A percentile compares a stretch with the other conserved stretches of the same genome.
Conservation (phyloP, 2,329 filamentous ascomycete species). For the Teratosphaeria epicoccoides region DNA sequence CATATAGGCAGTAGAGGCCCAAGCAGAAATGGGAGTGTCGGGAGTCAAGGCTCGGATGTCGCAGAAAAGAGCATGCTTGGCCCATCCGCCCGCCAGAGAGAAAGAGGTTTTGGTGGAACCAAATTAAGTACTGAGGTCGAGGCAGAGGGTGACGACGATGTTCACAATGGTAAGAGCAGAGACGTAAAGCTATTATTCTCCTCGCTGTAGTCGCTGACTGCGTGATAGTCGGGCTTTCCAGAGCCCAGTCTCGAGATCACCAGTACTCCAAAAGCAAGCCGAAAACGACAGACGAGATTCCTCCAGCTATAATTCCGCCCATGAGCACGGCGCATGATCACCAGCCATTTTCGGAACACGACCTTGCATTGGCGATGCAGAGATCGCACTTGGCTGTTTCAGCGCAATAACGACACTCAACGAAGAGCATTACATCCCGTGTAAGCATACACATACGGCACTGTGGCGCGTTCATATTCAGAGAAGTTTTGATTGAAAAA, state of each 20-base stretch:
- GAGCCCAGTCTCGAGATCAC: constrained; percentile 18
- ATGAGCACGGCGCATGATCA: constrained; percentile 24
- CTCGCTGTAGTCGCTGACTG: constrained; percentile 1
- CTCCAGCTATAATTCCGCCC: constrained; percentile 20
- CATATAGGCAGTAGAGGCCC: not conserved
- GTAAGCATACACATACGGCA: not conserved
- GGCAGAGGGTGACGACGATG: constrained; percentile 36
- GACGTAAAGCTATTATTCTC: not conserved
- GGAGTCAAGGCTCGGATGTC: constrained; percentile 3
- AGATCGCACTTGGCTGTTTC: constrained; percentile 29
- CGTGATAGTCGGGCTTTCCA: constrained; percentile 24
- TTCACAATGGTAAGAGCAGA: constrained; percentile 33
- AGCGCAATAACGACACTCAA: constrained; percentile 3
- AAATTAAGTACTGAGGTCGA: constrained; percentile 28
- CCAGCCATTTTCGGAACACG: constrained; percentile 34
- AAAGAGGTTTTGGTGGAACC: constrained; percentile 13
- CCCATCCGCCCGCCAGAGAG: constrained; percentile 16
- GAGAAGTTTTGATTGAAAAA: not conserved
- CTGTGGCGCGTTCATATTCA: not conserved
- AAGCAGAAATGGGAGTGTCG: constrained; percentile 1
- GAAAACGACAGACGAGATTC: constrained; percentile 2
- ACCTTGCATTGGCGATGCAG: constrained; percentile 35
- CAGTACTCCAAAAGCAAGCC: constrained; percentile 7
- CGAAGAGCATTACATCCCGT: constrained; percentile 1
- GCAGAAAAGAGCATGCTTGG: constrained; percentile 12